Evolutionary conservation across 2,329 filamentous ascomycete genomes (phyloP).

Genomic region (Fusarium redolens): DNA sequence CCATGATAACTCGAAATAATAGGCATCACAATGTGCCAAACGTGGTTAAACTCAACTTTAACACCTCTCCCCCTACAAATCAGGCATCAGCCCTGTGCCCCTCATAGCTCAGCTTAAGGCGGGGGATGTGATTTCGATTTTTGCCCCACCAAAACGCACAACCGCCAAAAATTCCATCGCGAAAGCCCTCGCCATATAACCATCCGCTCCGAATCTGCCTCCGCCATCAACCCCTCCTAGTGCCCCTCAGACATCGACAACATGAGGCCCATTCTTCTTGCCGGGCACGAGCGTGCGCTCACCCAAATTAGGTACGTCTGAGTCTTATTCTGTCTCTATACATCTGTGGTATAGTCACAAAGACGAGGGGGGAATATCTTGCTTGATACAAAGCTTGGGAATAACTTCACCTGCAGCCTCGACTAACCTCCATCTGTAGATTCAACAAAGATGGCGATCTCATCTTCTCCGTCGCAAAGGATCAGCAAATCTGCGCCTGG

Average conservation of each 20-base stretch:
- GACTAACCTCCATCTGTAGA: slow-evolving; percentile 55
- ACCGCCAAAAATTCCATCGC: slow-evolving; percentile 58
- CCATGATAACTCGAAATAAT: slow-evolving; percentile 4
- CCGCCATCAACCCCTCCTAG: slow-evolving; percentile 46
- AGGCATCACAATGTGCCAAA: slow-evolving; percentile 23
- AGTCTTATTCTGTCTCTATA: background rate
- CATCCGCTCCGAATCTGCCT: slow-evolving; percentile 46
- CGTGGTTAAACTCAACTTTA: slow-evolving; percentile 23
- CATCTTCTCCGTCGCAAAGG: slow-evolving; percentile 95
- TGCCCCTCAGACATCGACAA: slow-evolving; percentile 54
- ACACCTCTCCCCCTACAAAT: slow-evolving; percentile 20
- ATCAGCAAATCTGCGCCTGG: slow-evolving; percentile 97
- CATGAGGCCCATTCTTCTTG: slow-evolving; percentile 97
- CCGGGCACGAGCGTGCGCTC: slow-evolving; percentile 95
- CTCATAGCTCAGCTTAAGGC: slow-evolving; percentile 17
- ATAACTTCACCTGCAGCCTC: slow-evolving; percentile 14
- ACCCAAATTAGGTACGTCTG: slow-evolving; percentile 85
- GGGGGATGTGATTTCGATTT: slow-evolving; percentile 31
- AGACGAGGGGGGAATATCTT: slow-evolving; percentile 10
- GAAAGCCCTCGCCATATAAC: slow-evolving; percentile 50
- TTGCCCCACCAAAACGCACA: slow-evolving; percentile 60
- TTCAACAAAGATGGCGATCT: slow-evolving; percentile 97
- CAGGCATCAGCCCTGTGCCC: slow-evolving; percentile 30
- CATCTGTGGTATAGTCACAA: background rate
- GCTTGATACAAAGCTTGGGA: background rate